A percentile compares a stretch with the other conserved stretches of the same genome.
These are phyloP conservation scores for Physaria fendleri DNA, from an alignment of 345 rosid species.

Conservation along the genomic window DNA sequence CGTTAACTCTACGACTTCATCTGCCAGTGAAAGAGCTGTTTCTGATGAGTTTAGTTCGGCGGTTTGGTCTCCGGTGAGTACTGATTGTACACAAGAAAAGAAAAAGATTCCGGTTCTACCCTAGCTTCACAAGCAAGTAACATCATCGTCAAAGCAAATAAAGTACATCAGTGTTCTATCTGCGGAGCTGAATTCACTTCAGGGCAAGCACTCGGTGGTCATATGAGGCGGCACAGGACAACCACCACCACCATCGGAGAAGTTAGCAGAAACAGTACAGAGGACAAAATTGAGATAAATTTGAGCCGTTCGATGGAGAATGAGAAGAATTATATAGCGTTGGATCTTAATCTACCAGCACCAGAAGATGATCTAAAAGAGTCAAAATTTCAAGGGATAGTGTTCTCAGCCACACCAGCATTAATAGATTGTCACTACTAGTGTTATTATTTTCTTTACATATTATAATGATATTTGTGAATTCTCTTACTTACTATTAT, in stretches of 20 bases:
- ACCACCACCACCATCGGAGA: constrained; percentile 10
- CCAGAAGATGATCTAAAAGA: constrained; percentile 66
- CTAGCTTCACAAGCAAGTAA: constrained; percentile 37
- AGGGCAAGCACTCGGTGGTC: constrained; percentile 98
- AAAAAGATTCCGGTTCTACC: constrained; percentile 23
- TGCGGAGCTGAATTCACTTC: constrained; percentile 88
- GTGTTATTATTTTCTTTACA: constrained; percentile 7
- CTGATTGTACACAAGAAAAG: too few relatives aligned
- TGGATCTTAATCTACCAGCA: constrained; percentile 97
- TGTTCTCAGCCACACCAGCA: constrained; percentile 53
- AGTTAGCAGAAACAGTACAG: constrained; percentile 4
- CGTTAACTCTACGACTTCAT: constrained; percentile 45
- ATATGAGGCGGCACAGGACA: constrained; percentile 91
- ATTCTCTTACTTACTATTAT: constrained; percentile 19
- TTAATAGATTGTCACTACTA: constrained; percentile 89
- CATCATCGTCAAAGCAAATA: constrained; percentile 27
- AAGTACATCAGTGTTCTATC: constrained; percentile 88
- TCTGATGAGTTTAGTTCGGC: too few relatives aligned
- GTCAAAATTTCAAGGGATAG: constrained; percentile 49
- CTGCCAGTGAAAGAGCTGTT: constrained; percentile 33
- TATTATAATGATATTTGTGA: constrained; percentile 35
- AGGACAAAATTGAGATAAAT: constrained; percentile 7
- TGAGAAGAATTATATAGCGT: constrained; percentile 41
- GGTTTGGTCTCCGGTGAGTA: too few relatives aligned
- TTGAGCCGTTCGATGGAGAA: constrained; percentile 24